A percentile compares a stretch with the other conserved stretches of the same genome.
These are phyloP conservation scores for Pugionium dolabratum DNA, from an alignment of 345 rosid species.

Conservation along the genomic window DNA sequence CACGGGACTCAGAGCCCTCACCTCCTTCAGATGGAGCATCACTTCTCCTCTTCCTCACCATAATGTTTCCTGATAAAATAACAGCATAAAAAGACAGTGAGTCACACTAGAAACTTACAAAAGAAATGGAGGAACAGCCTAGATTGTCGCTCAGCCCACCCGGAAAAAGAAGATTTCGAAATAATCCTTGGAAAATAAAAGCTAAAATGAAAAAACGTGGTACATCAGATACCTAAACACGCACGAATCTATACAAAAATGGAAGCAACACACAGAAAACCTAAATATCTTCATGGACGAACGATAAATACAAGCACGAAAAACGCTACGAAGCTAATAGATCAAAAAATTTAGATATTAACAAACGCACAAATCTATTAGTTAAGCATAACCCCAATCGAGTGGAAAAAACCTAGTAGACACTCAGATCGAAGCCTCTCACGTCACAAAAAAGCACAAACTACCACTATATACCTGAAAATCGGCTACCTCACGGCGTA, in stretches of 20 bases:
- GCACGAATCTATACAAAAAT: not conserved
- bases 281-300: slow-evolving; percentile 6
- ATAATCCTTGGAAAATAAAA: not conserved
- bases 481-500: slow-evolving; percentile 26
- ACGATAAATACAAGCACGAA: not conserved
- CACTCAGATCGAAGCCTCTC: slow-evolving; percentile 17
- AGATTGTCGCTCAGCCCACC: not conserved
- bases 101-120: no score
- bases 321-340: slow-evolving; percentile 6
- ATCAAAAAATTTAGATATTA: slow-evolving; percentile 28
- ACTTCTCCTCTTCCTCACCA: slow-evolving; percentile 81
- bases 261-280: slow-evolving; percentile 9
- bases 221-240: not conserved
- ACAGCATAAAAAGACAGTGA: not conserved
- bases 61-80: slow-evolving; percentile 40
- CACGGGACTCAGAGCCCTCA: slow-evolving; percentile 74
- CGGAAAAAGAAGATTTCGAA: not conserved
- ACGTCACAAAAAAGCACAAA: slow-evolving; percentile 14
- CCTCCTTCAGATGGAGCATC: slow-evolving; percentile 56
- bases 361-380: not conserved
- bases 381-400: slow-evolving; percentile 19
- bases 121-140: not conserved
- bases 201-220: not conserved
- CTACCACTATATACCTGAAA: slow-evolving; percentile 16
- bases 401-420: not conserved